Base-by-base conservation (phyloP, 495 filamentous ascomycete species). In the Xylaria castorea region DNA sequence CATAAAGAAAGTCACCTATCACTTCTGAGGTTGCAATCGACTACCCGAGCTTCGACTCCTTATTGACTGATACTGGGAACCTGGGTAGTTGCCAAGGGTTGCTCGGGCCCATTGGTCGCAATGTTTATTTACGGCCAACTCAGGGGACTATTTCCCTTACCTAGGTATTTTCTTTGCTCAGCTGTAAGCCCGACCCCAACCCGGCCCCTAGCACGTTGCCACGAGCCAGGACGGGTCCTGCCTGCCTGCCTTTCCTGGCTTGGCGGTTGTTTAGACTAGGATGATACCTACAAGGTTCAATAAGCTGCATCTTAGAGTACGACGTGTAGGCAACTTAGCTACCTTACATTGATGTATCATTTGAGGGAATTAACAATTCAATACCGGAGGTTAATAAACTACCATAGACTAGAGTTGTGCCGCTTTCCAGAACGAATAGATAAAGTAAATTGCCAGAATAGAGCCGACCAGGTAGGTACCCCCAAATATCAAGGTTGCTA, bases 141-240 rank as follows among this genome's bases (percentile, higher is more conserved):
- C 50, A 57, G 66, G 66, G 32, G 66, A 57, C 32, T 57, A 42
- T 18, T 57, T 57, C 53, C 20, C 34, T 38, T 4, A 3, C 0
- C 0, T 38, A 3, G 2, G 2, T 57, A 68, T 22, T 42, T 27
- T 50, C 66, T 38, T 8, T 53, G 20, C 48, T 55, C 48, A 57
- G 66, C 50, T 36, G 66, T 16, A 40, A 55, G 30, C 30, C 25
- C n/a, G 18, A 22, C 51, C 51, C 51, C 51, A 64, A 22, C 16
- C 11, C 12, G 46, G 50, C 66, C 66, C 66, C 66, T 68, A 57
- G 66, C 66, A 68, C 66, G 48, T 68, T 68, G 66, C 66, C 66
- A 68, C 66, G 66, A 68, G 66, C 66, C 48, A 68, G n/a, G 36
- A 30, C 44, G 9, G n/a, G 66, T 34, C 66, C 46, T 34, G 30